Conservation (phyloP, 805 yeast species). For the Wickerhamiella cacticola region DNA sequence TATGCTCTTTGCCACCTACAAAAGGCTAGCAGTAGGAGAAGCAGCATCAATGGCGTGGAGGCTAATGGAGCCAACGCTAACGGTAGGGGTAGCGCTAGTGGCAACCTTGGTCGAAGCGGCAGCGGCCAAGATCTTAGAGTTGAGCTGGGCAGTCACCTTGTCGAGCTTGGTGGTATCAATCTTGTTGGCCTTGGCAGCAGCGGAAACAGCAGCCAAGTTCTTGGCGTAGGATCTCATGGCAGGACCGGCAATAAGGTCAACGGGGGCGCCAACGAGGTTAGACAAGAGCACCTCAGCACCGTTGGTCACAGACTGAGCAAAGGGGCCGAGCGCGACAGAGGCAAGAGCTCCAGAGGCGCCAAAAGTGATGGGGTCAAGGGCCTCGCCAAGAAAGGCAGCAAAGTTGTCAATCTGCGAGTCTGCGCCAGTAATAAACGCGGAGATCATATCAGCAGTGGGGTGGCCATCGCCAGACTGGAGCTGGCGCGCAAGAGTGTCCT, state of each 20-base stretch:
- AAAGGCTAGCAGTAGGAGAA: background rate
- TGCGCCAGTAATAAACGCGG: slow-evolving; percentile 25
- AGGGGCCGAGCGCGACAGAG: slow-evolving; percentile 22
- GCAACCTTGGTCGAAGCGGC: background rate
- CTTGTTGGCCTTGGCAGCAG: slow-evolving; percentile 19
- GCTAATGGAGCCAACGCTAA: background rate
- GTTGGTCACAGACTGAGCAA: slow-evolving; percentile 25
- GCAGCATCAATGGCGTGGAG: background rate
- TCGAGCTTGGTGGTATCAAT: slow-evolving; percentile 12
- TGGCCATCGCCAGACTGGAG: slow-evolving; percentile 19
- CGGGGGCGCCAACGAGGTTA: slow-evolving; percentile 22
- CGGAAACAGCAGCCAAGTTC: slow-evolving; percentile 18
- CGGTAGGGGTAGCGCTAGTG: background rate
- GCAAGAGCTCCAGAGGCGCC: slow-evolving; percentile 24
- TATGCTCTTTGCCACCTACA: too few relatives aligned
- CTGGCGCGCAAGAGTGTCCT: slow-evolving; percentile 19
- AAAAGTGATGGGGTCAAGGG: slow-evolving; percentile 20
- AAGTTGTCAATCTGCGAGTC: slow-evolving; percentile 29
- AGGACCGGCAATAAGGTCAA: slow-evolving; percentile 23
- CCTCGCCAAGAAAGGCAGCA: slow-evolving; percentile 19
- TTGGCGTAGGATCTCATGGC: slow-evolving; percentile 19
- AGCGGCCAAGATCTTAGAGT: slow-evolving; percentile 36
- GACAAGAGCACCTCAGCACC: slow-evolving; percentile 27
- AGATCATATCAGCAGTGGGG: slow-evolving; percentile 19
- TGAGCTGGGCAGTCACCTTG: slow-evolving; percentile 15